Percentiles rank a stretch among this genome's conserved stretches.
Evolutionary conservation across 2,329 filamentous ascomycete species (phyloP).

Genomic region (Grosmannia serpens): DNA sequence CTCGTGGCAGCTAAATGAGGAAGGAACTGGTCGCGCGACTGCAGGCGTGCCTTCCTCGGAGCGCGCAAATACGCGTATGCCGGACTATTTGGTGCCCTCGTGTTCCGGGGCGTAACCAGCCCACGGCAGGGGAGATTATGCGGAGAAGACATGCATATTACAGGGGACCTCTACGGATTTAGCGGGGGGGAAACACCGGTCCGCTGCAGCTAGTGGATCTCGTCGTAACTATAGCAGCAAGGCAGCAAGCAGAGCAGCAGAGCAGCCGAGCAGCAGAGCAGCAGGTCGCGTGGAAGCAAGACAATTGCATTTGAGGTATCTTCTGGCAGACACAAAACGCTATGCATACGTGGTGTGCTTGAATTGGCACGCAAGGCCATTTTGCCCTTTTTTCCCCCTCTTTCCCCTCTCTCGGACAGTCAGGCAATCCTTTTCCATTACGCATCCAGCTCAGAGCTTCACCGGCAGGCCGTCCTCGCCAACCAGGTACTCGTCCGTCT

Average conservation of each 20-base stretch:
- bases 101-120: background rate
- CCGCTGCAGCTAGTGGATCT: too few relatives aligned
- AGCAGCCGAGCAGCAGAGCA: too few relatives aligned
- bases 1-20: background rate
- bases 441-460: background rate
- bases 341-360: background rate
- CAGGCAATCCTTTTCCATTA: too few relatives aligned
- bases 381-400: too few relatives aligned
- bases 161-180: background rate
- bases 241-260: too few relatives aligned
- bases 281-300: background rate
- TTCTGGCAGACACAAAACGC: background rate
- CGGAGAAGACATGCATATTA: background rate
- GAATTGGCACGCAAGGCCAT: background rate
- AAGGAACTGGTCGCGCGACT: background rate
- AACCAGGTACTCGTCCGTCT: slow-evolving; percentile 67
- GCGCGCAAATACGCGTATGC: background rate
- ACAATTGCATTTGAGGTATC: background rate
- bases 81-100: background rate
- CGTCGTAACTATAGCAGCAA: too few relatives aligned
- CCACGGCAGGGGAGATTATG: background rate
- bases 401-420: too few relatives aligned
- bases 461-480: slow-evolving; percentile 47
- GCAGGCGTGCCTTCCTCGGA: background rate
- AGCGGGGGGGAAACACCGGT: background rate